phyloP scores from a whole-genome alignment of 768 basidiomycete species.

The Lactarius psammicola region DNA sequence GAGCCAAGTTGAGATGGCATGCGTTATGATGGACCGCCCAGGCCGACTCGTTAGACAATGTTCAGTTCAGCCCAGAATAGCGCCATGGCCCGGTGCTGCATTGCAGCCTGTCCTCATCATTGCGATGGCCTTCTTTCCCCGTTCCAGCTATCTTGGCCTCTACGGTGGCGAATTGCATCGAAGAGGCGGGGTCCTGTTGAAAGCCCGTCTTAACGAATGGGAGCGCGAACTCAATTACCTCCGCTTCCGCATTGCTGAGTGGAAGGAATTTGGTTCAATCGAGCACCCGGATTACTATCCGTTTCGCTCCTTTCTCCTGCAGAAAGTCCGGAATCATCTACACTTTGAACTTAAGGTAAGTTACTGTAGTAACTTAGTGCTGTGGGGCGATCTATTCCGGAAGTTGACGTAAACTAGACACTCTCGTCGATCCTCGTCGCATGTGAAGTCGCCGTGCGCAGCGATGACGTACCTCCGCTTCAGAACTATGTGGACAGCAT shows the following conservation, averaged over 20 bases:
- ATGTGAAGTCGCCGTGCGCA: constrained; percentile 23
- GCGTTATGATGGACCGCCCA: background rate
- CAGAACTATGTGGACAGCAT: constrained; percentile 8
- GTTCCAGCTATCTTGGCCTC: constrained; percentile 7
- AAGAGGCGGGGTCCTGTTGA: constrained; percentile 22
- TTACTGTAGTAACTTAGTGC: too few species aligned
- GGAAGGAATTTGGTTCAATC: constrained; percentile 23
- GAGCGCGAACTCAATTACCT: constrained; percentile 29
- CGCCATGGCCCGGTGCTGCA: background rate
- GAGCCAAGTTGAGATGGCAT: too few species aligned
- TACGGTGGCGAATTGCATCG: constrained; percentile 27
- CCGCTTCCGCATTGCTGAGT: constrained; percentile 28
- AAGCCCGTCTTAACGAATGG: constrained; percentile 27
- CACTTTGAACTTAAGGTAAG: constrained; percentile 27
- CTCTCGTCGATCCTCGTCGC: constrained; percentile 24
- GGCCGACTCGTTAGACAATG: background rate
- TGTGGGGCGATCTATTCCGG: background rate
- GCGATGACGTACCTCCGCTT: constrained; percentile 22
- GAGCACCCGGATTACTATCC: constrained; percentile 25
- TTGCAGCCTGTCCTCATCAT: background rate
- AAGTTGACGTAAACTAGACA: constrained; percentile 15
- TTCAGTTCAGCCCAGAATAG: constrained; percentile 18
- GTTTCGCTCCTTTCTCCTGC: constrained; percentile 24
- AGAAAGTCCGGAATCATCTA: constrained; percentile 23
- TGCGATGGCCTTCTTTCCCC: constrained; percentile 20